Base-by-base conservation (phyloP, 169 alveolate genomes). In the Condylostoma magnum region DNA sequence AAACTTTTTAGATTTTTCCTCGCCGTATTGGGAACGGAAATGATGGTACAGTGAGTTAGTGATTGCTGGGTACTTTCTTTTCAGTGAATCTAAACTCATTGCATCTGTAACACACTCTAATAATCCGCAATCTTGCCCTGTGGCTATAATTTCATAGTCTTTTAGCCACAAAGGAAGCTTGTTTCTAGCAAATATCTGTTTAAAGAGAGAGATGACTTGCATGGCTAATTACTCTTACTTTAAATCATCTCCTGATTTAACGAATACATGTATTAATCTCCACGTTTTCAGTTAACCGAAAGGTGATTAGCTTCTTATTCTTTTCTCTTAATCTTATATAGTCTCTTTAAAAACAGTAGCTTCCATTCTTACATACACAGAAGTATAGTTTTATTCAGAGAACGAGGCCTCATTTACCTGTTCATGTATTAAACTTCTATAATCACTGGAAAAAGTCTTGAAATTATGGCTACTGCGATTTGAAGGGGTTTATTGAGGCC, bases 31-130 rank as follows among this genome's bases (percentile, higher is more conserved):
- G 51, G 20, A 5, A 52, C 4, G 44, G 48, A 58, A 33, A 73
- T 10, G 31, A n/a, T 67, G 52, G 27, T 28, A 28, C 18, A 67
- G 51, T 20, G 76, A 18, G n/a, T 63, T 63, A 0, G 27, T 46
- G 25, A 25, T 30, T 0, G 8, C 36, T 15, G 31, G 66, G 31
- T 18, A 4, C 2, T 15, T 37, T 50, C 36, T 67, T 67, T 77
- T 94, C 4, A 95, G 87, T 46, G 83, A 85, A 53, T 95, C 98
- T 2, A 95, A 67, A 46, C 96, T 89, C 10, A 78, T 79, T 15
- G 95, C 80, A 72, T 90, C 86, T 4, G 95, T 94, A 30, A 95
- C 87, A 57, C 85, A 84, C 66, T 94, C 98, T 10, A 95, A 83
- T 5, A 90, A 79, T 12, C 99, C 99, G 10, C 98, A 97, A 27